phyloP scores from a whole-genome alignment of 805 yeast species.

The Candida quercuum region DNA sequence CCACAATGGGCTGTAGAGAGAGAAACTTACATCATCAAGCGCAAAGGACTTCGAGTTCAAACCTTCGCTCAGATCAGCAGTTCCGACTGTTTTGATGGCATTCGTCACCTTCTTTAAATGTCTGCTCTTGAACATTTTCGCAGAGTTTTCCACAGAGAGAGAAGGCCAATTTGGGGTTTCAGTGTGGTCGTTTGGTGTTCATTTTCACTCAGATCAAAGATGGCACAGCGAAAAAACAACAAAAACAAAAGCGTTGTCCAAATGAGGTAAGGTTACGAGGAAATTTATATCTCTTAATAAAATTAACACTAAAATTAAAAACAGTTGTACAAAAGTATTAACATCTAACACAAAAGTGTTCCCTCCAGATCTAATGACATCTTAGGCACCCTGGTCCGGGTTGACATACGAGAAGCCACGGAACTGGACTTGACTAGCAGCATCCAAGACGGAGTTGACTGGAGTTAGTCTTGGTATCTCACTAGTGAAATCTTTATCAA shows the following conservation, averaged over 20 bases:
- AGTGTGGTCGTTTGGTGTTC: background rate
- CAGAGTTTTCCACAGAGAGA: too few relatives aligned
- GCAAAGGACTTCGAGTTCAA: slow-evolving; percentile 26
- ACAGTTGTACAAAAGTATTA: too few relatives aligned
- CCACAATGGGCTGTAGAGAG: background rate
- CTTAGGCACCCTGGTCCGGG: slow-evolving; percentile 49
- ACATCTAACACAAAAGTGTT: background rate
- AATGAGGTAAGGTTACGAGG: too few relatives aligned
- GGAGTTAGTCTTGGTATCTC: slow-evolving; percentile 96
- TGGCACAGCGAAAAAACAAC: too few relatives aligned
- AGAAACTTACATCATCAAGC: slow-evolving; percentile 24
- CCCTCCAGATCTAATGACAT: too few relatives aligned
- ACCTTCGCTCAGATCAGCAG: slow-evolving; percentile 26
- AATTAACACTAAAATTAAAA: background rate
- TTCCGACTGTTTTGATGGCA: slow-evolving; percentile 28
- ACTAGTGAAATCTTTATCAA: slow-evolving; percentile 90
- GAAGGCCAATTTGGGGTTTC: too few relatives aligned
- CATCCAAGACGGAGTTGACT: slow-evolving; percentile 78
- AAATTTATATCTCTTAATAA: too few relatives aligned
- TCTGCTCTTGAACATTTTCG: slow-evolving; percentile 28
- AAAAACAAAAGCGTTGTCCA: too few relatives aligned
- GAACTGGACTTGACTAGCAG: slow-evolving; percentile 92
- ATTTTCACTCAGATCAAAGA: too few relatives aligned
- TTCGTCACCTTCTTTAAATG: slow-evolving; percentile 27
- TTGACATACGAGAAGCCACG: slow-evolving; percentile 91